Evolutionary conservation across 345 rosid species (phyloP), one percentile per base, ranked within the genome.

Genomic region (Sapria himalayana): DNA sequence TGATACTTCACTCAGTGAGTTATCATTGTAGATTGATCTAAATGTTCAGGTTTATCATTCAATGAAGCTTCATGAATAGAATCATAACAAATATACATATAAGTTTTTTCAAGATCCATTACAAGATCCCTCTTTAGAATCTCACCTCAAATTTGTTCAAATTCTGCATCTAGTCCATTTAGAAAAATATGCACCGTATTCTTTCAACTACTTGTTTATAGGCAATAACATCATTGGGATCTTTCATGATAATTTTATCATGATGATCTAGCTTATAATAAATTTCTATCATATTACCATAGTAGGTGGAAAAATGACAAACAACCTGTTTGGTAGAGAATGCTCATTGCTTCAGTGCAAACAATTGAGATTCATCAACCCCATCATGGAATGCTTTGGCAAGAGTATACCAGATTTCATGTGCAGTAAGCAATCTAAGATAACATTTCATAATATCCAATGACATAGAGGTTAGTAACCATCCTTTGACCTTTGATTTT

Each of bases 171-270:
- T 4, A 43, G 18, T 2, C 38, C 38, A 19, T 0, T 9, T 9
- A 52, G 13, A 4, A 41, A 52, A 9, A 44, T 52, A 10, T 52
- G 50, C 12, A 52, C 44, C 37, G 1, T 19, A 44, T 13, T 19
- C 31, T 1, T 18, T 44, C 50, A 25, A 21, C 11, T 0, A 19
- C 36, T 21, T 19, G 11, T 13, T 27, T 1, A 11, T 44, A 52
- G 9, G 37, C 2, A 7, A 9, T 3, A 15, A 52, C 17, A 13
- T 44, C 38, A 2, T 44, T 33, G 0, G 18, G 37, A 37, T 44
- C 57, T 19, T 52, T 52, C 57, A 43, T 44, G 8, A 4, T 14
- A 0, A 52, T 13, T 7, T 52, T 35, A 27, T 52, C 50, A 3
- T 23, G 22, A 22, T 35, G 40, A 32, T 34, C 43, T 3, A 43